Conservation (phyloP, 2,329 filamentous ascomycete genomes). For the Fusarium annulatum region DNA sequence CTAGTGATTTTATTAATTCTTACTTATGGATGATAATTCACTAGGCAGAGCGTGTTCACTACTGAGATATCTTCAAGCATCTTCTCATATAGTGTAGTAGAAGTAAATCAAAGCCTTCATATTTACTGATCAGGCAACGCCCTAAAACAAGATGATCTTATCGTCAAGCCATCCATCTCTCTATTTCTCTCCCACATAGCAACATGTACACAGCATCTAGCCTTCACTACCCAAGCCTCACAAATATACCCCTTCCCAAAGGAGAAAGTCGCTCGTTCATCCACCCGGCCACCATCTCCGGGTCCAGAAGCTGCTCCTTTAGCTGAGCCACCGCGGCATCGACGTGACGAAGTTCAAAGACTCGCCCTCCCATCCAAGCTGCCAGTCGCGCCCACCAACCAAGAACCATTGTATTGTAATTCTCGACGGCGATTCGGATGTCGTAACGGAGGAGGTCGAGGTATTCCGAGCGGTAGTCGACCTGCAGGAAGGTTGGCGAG, state of each 20-base stretch:
- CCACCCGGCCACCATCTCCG: rapidly evolving
- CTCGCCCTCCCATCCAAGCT: background rate
- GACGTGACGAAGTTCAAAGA: background rate
- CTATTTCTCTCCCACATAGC: background rate
- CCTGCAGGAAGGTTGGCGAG: background rate
- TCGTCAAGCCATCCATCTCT: background rate
- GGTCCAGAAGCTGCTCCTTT: background rate
- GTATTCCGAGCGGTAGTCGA: background rate
- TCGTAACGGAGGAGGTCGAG: background rate
- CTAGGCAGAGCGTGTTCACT: background rate
- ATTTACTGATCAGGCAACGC: background rate
- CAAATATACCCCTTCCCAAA: background rate
- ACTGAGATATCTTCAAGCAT: background rate
- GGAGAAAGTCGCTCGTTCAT: background rate
- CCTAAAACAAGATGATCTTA: background rate
- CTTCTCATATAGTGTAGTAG: rapidly evolving
- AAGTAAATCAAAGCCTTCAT: background rate
- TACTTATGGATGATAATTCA: background rate
- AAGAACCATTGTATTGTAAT: background rate
- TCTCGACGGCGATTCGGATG: rapidly evolving
- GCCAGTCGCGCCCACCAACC: background rate
- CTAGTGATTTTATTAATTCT: no score
- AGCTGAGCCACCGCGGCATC: background rate
- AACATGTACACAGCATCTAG: background rate
- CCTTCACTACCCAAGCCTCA: background rate